These are phyloP conservation scores for Spizellomyces sp. DNA, from an alignment of 192 early-diverging fungal genomes.

Conservation along the genomic window DNA sequence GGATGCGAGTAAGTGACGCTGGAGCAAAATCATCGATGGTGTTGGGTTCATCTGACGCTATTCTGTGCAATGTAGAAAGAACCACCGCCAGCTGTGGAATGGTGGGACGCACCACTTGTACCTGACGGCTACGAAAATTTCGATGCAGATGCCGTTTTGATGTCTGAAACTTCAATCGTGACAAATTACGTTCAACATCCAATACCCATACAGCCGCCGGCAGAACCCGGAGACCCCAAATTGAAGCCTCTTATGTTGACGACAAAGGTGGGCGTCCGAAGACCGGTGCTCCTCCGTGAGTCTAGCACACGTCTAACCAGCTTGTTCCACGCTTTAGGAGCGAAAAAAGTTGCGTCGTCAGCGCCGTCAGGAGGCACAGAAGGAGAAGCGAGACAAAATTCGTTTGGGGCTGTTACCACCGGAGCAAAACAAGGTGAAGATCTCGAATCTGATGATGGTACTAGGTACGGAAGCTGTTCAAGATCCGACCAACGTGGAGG, in stretches of 20 bases:
- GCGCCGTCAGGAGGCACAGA: conserved; percentile 75
- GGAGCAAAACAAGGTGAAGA: conserved; percentile 87
- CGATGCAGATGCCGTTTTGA: conserved; percentile 36
- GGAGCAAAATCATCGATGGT: background rate
- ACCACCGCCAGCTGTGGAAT: conserved; percentile 82
- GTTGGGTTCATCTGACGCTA: background rate
- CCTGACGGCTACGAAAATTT: conserved; percentile 73
- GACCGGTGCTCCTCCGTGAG: background rate
- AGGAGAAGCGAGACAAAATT: conserved; percentile 94
- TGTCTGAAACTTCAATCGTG: conserved; percentile 57
- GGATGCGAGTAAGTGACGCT: conserved; percentile 54
- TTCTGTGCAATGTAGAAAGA: conserved; percentile 49
- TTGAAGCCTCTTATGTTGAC: conserved; percentile 79
- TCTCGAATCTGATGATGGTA: conserved; percentile 93
- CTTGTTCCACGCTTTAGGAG: conserved; percentile 60
- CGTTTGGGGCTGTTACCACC: conserved; percentile 89
- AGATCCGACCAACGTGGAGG: conserved; percentile 94
- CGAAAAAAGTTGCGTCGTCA: conserved; percentile 92
- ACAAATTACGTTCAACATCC: conserved; percentile 85
- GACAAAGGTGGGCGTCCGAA: conserved; percentile 54
- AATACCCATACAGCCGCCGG: conserved; percentile 77
- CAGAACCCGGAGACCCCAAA: conserved; percentile 58
- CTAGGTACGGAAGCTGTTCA: conserved; percentile 93
- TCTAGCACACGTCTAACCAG: background rate
- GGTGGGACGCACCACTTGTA: conserved; percentile 93